Conservation (phyloP, 768 basidiomycete species). For the Russula ochroleuca region DNA sequence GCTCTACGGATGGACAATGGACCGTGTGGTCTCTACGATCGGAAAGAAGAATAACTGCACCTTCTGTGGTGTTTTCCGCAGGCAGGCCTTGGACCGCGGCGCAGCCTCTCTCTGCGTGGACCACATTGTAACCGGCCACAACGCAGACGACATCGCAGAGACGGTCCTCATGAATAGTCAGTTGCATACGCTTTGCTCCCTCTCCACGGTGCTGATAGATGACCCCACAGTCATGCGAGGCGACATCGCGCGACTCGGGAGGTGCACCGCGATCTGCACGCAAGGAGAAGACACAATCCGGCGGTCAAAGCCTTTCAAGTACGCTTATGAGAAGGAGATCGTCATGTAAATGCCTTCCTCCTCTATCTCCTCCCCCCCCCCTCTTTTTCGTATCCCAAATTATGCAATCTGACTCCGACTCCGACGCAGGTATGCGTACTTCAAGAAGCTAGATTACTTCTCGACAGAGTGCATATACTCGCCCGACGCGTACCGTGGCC, state of each 20-base stretch:
- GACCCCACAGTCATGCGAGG: conserved; percentile 84
- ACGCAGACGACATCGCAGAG: conserved; percentile 98
- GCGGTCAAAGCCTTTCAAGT: conserved; percentile 99
- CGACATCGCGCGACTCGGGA: conserved; percentile 88
- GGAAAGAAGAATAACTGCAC: conserved; percentile 99
- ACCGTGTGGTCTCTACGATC: conserved; percentile 88
- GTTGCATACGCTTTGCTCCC: conserved; percentile 33
- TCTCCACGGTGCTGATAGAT: conserved; percentile 2
- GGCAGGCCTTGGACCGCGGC: conserved; percentile 94
- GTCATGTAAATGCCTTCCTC: conserved; percentile 68
- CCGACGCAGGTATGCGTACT: conserved; percentile 85
- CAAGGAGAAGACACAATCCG: conserved; percentile 95
- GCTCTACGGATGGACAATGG: conserved; percentile 99
- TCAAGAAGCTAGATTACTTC: conserved; percentile 98
- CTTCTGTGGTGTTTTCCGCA: conserved; percentile 95
- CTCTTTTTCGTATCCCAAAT: background rate
- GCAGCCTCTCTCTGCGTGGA: conserved; percentile 85
- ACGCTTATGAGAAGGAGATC: conserved; percentile 99
- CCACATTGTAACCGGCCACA: conserved; percentile 98
- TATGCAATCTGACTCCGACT: background rate
- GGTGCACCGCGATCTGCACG: conserved; percentile 93
- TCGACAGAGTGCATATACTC: conserved; percentile 99
- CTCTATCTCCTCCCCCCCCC: too few species aligned
- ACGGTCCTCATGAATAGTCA: conserved; percentile 97
- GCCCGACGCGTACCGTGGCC: conserved; percentile 96